Conservation (phyloP, 768 basidiomycete species). For the Astraeus odoratus region DNA sequence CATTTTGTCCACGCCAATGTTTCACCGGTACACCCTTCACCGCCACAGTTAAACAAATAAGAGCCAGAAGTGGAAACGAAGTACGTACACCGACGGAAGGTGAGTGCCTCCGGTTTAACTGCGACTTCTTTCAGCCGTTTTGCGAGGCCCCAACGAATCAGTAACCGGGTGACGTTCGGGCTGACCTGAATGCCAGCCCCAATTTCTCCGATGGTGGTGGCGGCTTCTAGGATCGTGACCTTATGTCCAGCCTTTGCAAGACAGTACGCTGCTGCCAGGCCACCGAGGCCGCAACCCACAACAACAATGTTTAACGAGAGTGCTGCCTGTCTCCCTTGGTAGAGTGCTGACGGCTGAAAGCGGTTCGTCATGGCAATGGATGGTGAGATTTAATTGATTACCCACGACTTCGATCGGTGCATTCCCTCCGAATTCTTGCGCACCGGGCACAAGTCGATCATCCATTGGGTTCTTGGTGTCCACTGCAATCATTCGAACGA, state of each 20-base stretch:
- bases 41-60: not conserved
- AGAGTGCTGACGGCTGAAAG: conserved; percentile 9
- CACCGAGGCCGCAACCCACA: conserved; percentile 47
- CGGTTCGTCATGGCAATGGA: not conserved
- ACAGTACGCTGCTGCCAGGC: conserved; percentile 38
- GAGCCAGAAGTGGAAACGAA: not conserved
- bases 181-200: conserved; percentile 48
- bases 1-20: conserved; percentile 31
- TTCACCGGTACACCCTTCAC: conserved; percentile 27
- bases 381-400: not conserved
- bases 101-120: conserved; percentile 34
- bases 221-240: conserved; percentile 42
- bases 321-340: conserved; percentile 18
- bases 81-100: conserved; percentile 36
- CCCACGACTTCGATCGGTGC: not conserved
- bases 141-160: conserved; percentile 45
- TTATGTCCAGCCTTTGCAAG: conserved; percentile 42
- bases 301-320: conserved; percentile 32
- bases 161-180: conserved; percentile 37
- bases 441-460: too few species aligned
- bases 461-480: not conserved
- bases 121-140: conserved; percentile 31
- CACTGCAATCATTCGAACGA: too few species aligned
- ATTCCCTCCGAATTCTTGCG: not conserved
- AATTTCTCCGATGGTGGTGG: conserved; percentile 33